Evolutionary conservation across 169 alveolate species (phyloP), one percentile per base, ranked within the genome.

Genomic region (Fabrea salina): DNA sequence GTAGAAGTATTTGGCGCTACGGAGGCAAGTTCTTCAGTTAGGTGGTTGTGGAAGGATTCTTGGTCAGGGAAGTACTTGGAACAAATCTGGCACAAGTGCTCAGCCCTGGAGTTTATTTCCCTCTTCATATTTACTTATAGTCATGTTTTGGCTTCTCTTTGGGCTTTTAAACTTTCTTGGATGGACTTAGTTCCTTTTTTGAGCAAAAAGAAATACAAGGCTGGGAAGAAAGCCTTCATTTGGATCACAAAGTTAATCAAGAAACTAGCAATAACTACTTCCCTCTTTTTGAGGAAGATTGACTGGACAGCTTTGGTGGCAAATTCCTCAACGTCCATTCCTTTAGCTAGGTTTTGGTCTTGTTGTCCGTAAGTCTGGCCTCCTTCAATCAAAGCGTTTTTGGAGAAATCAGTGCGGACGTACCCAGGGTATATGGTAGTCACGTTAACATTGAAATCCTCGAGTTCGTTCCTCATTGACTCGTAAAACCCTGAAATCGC

Each of bases 371-470:
- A 80, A 0, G 85, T 4, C 8, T 59, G 33, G 25, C 90, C 90
- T 35, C 79, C 68, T 3, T 86, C 88, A 3, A 50, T 43, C 3
- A 71, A 43, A 19, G 93, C 88, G 68, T 87, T 87, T 82, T 87
- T 84, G 1, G 91, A 80, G 25, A 87, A 61, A 35, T 87, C 81
- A 4, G 93, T 84, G n/a, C 67, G 51, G 7, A 87, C 90, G 57
- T 80, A 87, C 5, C 79, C 61, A 16, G 87, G 90, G 44, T 81
- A 80, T 27, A 87, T 47, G 2, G 54, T 19, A 3, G 85, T 68
- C 0, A 86, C 40, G 5, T 6, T 4, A 40, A 84, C 72, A 30
- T 54, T 61, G 33, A 67, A 33, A 7, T 80, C 77, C 27, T 35
- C 51, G 13, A 76, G 77, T 47, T 87, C 93, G 1, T 76, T 54